Evolutionary conservation across 2,329 filamentous ascomycete genomes (phyloP), one percentile per base, ranked within the genome.

Genomic region (Plenodomus tracheiphilus): DNA sequence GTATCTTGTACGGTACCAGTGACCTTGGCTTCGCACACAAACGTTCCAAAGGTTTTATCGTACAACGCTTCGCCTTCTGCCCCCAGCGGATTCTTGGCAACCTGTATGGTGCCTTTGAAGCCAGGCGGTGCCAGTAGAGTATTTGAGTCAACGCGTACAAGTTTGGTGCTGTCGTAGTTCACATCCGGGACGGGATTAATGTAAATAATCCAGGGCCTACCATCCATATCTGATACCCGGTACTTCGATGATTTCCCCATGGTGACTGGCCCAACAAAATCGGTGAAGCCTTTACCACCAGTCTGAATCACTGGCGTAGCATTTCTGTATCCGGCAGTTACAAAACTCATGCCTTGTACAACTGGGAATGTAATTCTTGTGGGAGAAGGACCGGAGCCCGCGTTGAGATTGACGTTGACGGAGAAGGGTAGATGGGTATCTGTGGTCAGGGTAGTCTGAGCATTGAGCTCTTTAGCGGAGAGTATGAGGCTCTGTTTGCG

Each of bases 321-420:
- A 22, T 85, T 84, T 45, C 79, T 79, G 72, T 92, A 97, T 16
- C 88, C 71, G 0, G 80, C 92, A 4, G 92, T 97, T 16, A 96
- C 78, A 61, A 91, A 96, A 0, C 84, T 87, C 85, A 95, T 94
- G 10, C 94, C 94, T 66, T 97, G 93, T 0, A 96, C 85, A 7
- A 97, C 68, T 0, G 92, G 91, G 56, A 96, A 91, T 0, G 83
- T 86, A 17, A 97, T 80, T 1, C 81, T 77, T 0, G 87, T 81
- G 1, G 77, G 69, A 7, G 80, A 78, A 2, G 76, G 76, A n/a
- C 71, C 65, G 18, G 78, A 75, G 2, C 80, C 78, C 42, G 76
- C 80, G 13, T 54, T 59, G 25, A 97, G 77, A 38, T 88, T 86
- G 39, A 91, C 84, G 54, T 90, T 85, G 13, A 80, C 81, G 0